Evolutionary conservation across 192 early-diverging fungal species (phyloP), one percentile per base, ranked within the genome.

Genomic region (Helicostylum pulchrum): DNA sequence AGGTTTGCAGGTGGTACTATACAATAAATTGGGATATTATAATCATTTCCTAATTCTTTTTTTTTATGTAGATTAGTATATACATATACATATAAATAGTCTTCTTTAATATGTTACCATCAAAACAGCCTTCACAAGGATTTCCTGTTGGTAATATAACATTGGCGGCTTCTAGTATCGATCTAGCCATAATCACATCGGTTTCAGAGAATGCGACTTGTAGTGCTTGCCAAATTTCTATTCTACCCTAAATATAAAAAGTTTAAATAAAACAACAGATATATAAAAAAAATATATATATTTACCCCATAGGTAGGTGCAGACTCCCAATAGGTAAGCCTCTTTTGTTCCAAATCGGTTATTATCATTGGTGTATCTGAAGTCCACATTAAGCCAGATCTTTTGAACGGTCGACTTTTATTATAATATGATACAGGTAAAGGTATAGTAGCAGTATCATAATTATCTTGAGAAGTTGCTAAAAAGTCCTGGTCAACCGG

Each of bases 221-320:
- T 23, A 93, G 75, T 15, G 89, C 88, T 68, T 89, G 87, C 91
- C 91, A 93, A 45, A 92, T 81, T 73, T 92, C 89, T 21, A 65
- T 31, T 21, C 83, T 75, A 17, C 91, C 91, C 71, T 80, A 58
- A 23, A 21, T 34, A 31, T 15, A 39, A 39, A 39, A 39, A 39
- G n/a, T n/a, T n/a, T 26, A 0, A 26, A 26, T 26, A 39, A 39
- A 39, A 39, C 36, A 10, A 39, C 36, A 39, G 9, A 39, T 36
- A 36, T 7, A 39, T 10, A 39, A 39, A 10, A 39, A 9, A 39
- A 39, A 3, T 39, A 39, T 9, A 39, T 39, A 5, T 39, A 6
- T 39, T 39, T 80, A 86, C 84, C 61, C 86, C 90, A 44, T 90
- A 90, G 14, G 69, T 76, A 30, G 89, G 83, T 44, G 81, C 81